Percentiles rank a stretch among this genome's conserved stretches.
Conservation (phyloP, 495 filamentous ascomycete species). For the Neurospora sp. region DNA sequence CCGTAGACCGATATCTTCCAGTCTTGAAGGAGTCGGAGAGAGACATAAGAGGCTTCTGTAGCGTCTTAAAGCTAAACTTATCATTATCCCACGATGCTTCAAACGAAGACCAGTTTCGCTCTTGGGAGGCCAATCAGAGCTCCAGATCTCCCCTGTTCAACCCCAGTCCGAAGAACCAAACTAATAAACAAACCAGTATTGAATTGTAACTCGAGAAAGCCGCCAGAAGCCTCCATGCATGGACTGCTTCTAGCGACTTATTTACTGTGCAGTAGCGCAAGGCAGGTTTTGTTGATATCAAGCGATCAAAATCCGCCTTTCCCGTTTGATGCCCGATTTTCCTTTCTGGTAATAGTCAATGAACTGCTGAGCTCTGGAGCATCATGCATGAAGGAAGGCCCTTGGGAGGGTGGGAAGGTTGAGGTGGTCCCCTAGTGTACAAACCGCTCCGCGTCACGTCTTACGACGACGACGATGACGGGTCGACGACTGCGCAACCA, state of each 20-base stretch:
- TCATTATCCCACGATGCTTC: too few relatives aligned
- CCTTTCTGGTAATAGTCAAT: background rate
- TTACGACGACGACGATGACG: background rate
- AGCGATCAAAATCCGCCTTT: background rate
- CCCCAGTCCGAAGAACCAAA: too few relatives aligned
- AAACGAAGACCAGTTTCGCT: too few relatives aligned
- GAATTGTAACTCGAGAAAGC: background rate
- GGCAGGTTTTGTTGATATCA: background rate
- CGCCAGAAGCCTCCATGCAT: background rate
- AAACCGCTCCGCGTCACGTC: background rate
- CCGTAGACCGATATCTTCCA: too few relatives aligned
- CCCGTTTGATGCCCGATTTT: background rate
- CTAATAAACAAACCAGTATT: too few relatives aligned
- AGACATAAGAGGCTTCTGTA: too few relatives aligned
- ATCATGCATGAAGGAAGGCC: background rate
- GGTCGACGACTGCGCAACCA: background rate
- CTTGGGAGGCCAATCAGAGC: too few relatives aligned
- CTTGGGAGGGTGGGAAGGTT: background rate
- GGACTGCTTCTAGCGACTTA: background rate
- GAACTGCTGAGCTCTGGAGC: background rate
- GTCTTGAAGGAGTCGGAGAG: too few relatives aligned
- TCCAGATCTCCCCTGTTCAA: too few relatives aligned
- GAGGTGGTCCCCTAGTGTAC: background rate
- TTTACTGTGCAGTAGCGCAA: background rate
- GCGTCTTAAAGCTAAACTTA: too few relatives aligned